Evolutionary conservation across 257 asterid genomes (phyloP).

Genomic region (Plantago ovata): DNA sequence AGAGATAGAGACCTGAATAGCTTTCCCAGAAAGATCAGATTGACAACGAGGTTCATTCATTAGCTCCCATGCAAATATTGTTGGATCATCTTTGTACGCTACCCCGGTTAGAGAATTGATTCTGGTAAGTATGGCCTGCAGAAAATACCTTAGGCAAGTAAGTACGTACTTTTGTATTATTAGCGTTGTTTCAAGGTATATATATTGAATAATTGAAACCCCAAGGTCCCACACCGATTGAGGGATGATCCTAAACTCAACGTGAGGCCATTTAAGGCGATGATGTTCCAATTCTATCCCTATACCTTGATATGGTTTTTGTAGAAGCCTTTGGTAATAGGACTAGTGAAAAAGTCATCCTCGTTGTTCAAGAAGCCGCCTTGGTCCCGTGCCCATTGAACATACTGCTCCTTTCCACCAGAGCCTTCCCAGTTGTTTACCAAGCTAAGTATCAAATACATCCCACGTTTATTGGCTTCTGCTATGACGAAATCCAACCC

Average conservation of each 20-base stretch:
- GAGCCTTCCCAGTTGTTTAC: conserved; percentile 15
- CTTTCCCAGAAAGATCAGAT: conserved; percentile 14
- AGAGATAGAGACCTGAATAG: conserved; percentile 1
- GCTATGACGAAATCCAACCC: conserved; percentile 9
- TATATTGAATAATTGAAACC: too few relatives aligned
- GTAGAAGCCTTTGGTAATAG: conserved; percentile 1
- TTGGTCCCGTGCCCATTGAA: conserved; percentile 14
- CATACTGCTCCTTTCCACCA: conserved; percentile 12
- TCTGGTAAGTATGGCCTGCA: conserved; percentile 5
- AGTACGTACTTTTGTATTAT: too few relatives aligned
- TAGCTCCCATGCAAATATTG: conserved; percentile 7
- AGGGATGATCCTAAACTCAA: too few relatives aligned
- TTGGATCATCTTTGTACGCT: conserved; percentile 16
- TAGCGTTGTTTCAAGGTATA: too few relatives aligned
- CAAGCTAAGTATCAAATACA: conserved; percentile 9
- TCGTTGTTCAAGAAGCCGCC: conserved; percentile 11
- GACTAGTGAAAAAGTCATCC: conserved; percentile 9
- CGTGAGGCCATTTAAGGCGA: too few relatives aligned
- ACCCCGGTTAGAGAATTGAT: conserved; percentile 6
- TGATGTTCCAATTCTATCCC: too few relatives aligned
- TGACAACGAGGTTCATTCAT: conserved; percentile 14
- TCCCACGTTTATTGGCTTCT: conserved; percentile 10
- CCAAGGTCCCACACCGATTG: too few relatives aligned
- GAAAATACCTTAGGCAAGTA: background rate
- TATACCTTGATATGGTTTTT: conserved; percentile 15